These are phyloP conservation scores for Hericium coralloides DNA, from an alignment of 768 basidiomycete species.

Conservation along the genomic window DNA sequence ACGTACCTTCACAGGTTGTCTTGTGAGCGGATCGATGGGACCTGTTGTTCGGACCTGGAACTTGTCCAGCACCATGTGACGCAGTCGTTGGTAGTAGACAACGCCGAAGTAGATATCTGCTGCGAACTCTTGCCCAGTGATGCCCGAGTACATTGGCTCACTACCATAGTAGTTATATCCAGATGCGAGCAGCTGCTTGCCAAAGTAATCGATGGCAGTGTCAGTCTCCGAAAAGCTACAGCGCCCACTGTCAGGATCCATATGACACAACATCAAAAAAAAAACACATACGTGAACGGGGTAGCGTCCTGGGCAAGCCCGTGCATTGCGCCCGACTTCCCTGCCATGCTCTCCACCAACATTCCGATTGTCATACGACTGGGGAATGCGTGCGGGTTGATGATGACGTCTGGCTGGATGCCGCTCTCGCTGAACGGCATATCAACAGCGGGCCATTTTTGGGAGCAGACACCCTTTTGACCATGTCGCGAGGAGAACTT, in stretches of 20 bases:
- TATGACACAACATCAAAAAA: neutral
- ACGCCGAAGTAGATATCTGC: slow-evolving; percentile 98
- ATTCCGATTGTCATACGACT: slow-evolving; percentile 99
- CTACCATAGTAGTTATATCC: slow-evolving; percentile 99
- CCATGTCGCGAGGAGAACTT: slow-evolving; percentile 99
- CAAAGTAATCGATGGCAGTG: slow-evolving; percentile 96
- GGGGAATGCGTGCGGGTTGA: slow-evolving; percentile 99
- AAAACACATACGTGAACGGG: slow-evolving; percentile 76
- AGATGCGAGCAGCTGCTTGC: slow-evolving; percentile 84
- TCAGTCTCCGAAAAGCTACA: slow-evolving; percentile 89
- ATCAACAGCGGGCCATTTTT: slow-evolving; percentile 96
- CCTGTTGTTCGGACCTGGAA: slow-evolving; percentile 99
- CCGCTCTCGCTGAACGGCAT: slow-evolving; percentile 99
- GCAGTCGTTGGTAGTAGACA: slow-evolving; percentile 96
- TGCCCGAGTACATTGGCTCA: slow-evolving; percentile 99
- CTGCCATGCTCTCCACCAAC: slow-evolving; percentile 99
- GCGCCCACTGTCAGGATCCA: slow-evolving; percentile 3
- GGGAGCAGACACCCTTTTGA: slow-evolving; percentile 99
- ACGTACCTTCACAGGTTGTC: slow-evolving; percentile 84
- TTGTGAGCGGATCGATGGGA: slow-evolving; percentile 89
- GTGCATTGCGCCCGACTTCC: slow-evolving; percentile 98
- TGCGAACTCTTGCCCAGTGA: slow-evolving; percentile 96
- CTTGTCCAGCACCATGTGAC: slow-evolving; percentile 99
- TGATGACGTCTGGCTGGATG: slow-evolving; percentile 98
- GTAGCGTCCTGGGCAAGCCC: slow-evolving; percentile 98